Conservation (phyloP, 345 rosid genomes). For the Erucastrum elatum region DNA sequence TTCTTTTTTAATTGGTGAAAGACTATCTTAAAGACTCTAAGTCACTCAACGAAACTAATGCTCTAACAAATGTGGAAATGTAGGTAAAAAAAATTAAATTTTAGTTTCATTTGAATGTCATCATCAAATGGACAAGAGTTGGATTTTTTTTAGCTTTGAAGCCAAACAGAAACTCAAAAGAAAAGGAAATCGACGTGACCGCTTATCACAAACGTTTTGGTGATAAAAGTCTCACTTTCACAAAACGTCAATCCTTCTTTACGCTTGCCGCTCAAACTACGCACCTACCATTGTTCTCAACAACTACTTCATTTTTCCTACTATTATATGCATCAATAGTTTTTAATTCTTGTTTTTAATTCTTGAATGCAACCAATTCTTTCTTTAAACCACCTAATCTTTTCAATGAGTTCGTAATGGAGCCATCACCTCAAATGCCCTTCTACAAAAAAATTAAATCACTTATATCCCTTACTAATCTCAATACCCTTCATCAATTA, state of each 20-base stretch:
- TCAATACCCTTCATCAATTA: too few species aligned
- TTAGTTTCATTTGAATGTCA: neutral
- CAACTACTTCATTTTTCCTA: slow-evolving; percentile 16
- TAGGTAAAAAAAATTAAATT: neutral
- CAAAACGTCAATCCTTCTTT: slow-evolving; percentile 2
- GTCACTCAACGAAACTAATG: neutral
- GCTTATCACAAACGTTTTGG: slow-evolving; percentile 1
- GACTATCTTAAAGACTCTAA: neutral
- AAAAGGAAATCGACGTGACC: neutral
- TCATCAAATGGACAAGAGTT: neutral
- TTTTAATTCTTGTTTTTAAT: neutral
- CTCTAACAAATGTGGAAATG: neutral
- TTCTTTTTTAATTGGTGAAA: neutral
- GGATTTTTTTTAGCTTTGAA: neutral
- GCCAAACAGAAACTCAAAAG: slow-evolving; percentile 1
- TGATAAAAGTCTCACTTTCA: slow-evolving; percentile 16
- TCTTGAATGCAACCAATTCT: neutral
- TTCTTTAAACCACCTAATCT: neutral
- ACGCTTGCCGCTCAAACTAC: slow-evolving; percentile 24
- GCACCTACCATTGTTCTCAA: slow-evolving; percentile 24
- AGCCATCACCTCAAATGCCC: too few species aligned
- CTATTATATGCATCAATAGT: neutral
- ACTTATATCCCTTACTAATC: too few species aligned
- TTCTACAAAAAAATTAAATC: too few species aligned
- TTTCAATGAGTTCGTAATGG: too few species aligned